Base-by-base conservation (phyloP, 768 basidiomycete genomes). In the Kwoniella sp. region DNA sequence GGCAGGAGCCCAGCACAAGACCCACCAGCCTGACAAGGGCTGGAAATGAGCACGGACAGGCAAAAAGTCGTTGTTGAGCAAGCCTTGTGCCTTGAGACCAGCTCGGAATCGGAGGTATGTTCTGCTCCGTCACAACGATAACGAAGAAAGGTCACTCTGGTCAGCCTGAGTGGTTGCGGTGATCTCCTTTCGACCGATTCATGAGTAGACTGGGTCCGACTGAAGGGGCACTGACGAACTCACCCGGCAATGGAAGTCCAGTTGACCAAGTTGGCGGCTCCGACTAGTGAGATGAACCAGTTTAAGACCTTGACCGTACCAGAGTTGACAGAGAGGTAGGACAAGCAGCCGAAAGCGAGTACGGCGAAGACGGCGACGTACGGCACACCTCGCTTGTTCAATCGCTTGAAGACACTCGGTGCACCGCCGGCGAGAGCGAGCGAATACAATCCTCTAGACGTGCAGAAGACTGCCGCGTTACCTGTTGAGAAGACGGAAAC, bases 101-200 rank as follows among this genome's bases (percentile, higher is more conserved):
- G 48, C 47, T 60, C 72, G 67, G 69, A 75, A 75, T n/a, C 71
- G 66, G 34, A 75, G 26, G 54, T 68, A 75, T 1, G 73, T 57
- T 4, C 62, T 72, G 38, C 1, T 1, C 5, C 23, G 52, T 54
- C 13, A n/a, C n/a, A n/a, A n/a, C n/a, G n/a, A n/a, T n/a, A 17
- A n/a, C n/a, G 28, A 15, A 11, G 23, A 41, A 61, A 51, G 17
- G 15, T 51, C 48, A 61, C n/a, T n/a, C n/a, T n/a, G n/a, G 34
- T 37, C 34, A 37, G 34, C 34, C 67, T 37, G n/a, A n/a, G n/a
- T n/a, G n/a, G n/a, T n/a, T n/a, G n/a, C n/a, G n/a, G n/a, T n/a
- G n/a, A n/a, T n/a, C n/a, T n/a, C n/a, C n/a, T n/a, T n/a, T n/a
- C n/a, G n/a, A n/a, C n/a, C n/a, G n/a, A n/a, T n/a, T n/a, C n/a